Evolutionary conservation across 2,329 filamentous ascomycete species (phyloP).

Genomic region (Clonostachys sp.): DNA sequence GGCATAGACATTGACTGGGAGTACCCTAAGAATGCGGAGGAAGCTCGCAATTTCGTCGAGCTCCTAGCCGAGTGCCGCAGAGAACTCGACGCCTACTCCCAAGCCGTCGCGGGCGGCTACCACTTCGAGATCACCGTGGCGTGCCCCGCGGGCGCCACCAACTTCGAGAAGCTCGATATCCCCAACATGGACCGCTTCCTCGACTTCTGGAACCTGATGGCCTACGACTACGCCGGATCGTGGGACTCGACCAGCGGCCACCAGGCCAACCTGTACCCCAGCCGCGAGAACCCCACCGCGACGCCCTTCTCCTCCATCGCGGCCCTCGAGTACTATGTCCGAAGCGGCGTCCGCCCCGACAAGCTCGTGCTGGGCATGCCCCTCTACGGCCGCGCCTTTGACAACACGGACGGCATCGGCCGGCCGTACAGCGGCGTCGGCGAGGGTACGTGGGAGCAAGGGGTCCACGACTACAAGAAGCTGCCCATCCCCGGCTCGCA

Average conservation of each 20-base stretch:
- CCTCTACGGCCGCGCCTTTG: conserved; percentile 83
- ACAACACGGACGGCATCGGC: conserved; percentile 72
- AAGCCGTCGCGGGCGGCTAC: conserved; percentile 27
- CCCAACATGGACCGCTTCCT: conserved; percentile 59
- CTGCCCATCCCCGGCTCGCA: conserved; percentile 65
- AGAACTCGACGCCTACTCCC: conserved; percentile 54
- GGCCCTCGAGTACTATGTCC: conserved; percentile 68
- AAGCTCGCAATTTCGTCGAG: conserved; percentile 56
- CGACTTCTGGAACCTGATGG: conserved; percentile 81
- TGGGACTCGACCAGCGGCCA: conserved; percentile 74
- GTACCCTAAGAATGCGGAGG: conserved; percentile 49
- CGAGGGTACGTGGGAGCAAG: conserved; percentile 77
- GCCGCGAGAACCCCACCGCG: conserved; percentile 45
- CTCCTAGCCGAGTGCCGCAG: conserved; percentile 51
- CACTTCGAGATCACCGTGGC: conserved; percentile 64
- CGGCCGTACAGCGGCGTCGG: conserved; percentile 67
- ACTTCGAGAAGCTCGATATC: conserved; percentile 61
- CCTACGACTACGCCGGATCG: conserved; percentile 81
- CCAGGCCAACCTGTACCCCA: conserved; percentile 72
- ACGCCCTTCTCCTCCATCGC: conserved; percentile 76
- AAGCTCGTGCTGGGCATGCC: conserved; percentile 93
- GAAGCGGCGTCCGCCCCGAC: conserved; percentile 54
- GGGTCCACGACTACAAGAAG: conserved; percentile 85
- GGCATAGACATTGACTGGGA: conserved; percentile 68
- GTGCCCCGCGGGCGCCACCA: conserved; percentile 56